Percentiles rank a stretch among this genome's conserved stretches.
Conservation (phyloP, 805 yeast species). For the Candida coquimbonensis region DNA sequence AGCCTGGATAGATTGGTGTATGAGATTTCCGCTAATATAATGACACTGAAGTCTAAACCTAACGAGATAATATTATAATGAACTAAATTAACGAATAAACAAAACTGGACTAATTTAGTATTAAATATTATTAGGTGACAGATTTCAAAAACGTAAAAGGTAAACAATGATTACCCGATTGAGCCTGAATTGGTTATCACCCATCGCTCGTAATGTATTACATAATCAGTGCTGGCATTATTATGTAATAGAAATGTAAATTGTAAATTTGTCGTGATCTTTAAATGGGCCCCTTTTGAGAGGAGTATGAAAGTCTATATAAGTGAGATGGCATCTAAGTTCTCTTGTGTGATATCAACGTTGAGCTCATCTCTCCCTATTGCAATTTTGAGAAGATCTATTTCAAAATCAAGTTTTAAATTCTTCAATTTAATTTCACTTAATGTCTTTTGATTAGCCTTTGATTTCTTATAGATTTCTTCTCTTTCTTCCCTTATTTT, state of each 20-base stretch:
- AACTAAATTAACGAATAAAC: no score
- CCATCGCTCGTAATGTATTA: not conserved
- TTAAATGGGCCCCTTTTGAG: no score
- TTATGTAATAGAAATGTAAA: no score
- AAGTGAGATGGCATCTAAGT: constrained; percentile 24
- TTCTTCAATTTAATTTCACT: constrained; percentile 17
- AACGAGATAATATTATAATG: no score
- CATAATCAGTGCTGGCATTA: not conserved
- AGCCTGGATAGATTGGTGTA: no score
- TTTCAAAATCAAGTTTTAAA: constrained; percentile 21
- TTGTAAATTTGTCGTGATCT: no score
- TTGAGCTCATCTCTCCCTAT: constrained; percentile 26
- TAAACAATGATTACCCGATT: constrained; percentile 1
- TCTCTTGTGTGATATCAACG: constrained; percentile 29
- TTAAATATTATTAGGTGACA: not conserved
- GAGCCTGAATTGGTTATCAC: not conserved
- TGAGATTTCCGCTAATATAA: no score
- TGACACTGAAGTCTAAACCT: no score
- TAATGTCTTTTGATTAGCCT: constrained; percentile 19
- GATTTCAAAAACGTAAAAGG: not conserved
- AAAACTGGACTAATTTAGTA: no score
- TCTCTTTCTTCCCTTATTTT: constrained; percentile 10
- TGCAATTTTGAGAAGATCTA: constrained; percentile 22
- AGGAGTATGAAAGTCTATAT: not conserved
- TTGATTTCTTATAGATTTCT: constrained; percentile 15